Conservation (phyloP, 78 protist genomes). For the Pelomyxa schiedti region DNA sequence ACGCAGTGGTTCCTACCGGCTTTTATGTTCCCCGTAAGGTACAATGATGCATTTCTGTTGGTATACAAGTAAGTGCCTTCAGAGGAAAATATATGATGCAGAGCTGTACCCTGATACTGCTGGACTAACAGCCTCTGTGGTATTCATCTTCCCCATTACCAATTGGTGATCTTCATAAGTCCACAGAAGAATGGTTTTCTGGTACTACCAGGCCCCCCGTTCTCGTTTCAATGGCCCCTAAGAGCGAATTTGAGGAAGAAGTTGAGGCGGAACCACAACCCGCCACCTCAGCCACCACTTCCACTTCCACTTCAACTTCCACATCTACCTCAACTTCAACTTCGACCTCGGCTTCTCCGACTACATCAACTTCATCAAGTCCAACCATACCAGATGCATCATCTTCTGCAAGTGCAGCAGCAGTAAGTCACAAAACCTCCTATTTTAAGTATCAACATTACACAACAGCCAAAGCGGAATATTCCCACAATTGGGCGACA, state of each 20-base stretch:
- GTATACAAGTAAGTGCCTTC: too few species aligned
- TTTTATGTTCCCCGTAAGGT: conserved; percentile 32
- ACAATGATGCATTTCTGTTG: too few species aligned
- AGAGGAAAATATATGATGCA: conserved; percentile 21
- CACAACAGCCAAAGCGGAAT: too few species aligned
- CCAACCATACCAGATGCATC: not conserved
- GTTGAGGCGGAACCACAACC: not conserved
- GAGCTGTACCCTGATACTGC: conserved; percentile 37
- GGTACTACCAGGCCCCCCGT: conserved; percentile 16
- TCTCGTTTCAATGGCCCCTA: conserved; percentile 1
- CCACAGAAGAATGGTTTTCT: conserved; percentile 17
- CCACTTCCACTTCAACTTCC: too few species aligned
- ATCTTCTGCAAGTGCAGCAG: not conserved
- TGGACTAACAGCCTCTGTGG: conserved; percentile 10
- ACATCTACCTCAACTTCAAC: too few species aligned
- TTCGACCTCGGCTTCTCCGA: too few species aligned
- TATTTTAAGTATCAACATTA: too few species aligned
- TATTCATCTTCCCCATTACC: not conserved
- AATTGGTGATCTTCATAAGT: not conserved
- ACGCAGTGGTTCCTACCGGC: conserved; percentile 32
- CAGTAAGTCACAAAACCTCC: too few species aligned
- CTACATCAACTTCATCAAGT: not conserved
- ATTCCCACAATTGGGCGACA: conserved; percentile 25
- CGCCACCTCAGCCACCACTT: too few species aligned
- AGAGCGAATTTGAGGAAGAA: not conserved